phyloP scores from a whole-genome alignment of 306 rosid species.

The Gillenia trifoliata region DNA sequence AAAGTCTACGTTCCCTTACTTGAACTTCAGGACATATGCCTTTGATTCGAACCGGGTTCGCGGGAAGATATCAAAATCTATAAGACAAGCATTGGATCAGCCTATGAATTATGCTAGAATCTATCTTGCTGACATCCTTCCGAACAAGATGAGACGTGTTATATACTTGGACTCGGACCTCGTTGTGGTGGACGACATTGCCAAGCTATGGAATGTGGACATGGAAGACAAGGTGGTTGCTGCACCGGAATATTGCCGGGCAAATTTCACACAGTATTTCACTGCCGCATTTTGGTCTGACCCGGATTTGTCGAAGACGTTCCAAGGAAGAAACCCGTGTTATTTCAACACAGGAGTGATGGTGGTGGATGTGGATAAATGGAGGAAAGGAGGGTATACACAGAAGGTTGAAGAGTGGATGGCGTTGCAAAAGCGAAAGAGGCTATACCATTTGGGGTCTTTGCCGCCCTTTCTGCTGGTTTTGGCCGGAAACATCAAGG shows the following conservation, averaged over 20 bases:
- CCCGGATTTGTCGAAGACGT: slow-evolving; percentile 23
- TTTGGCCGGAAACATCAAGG: slow-evolving; percentile 61
- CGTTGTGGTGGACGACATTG: slow-evolving; percentile 58
- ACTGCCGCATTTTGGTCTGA: slow-evolving; percentile 48
- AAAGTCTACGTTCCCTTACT: slow-evolving; percentile 54
- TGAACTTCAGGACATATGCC: slow-evolving; percentile 35
- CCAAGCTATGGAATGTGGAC: slow-evolving; percentile 54
- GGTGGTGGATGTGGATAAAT: slow-evolving; percentile 63
- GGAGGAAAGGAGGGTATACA: slow-evolving; percentile 52
- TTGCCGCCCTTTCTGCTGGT: slow-evolving; percentile 65
- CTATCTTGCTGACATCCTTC: slow-evolving; percentile 50
- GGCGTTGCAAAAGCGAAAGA: slow-evolving; percentile 50
- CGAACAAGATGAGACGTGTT: slow-evolving; percentile 36
- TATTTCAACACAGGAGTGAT: slow-evolving; percentile 73
- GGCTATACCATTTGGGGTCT: slow-evolving; percentile 61
- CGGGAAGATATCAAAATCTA: slow-evolving; percentile 56
- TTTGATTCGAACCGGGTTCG: slow-evolving; percentile 42
- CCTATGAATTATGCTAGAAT: slow-evolving; percentile 63
- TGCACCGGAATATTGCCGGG: slow-evolving; percentile 63
- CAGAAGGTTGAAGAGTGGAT: slow-evolving; percentile 62
- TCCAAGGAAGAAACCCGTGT: slow-evolving; percentile 49
- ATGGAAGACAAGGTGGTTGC: slow-evolving; percentile 61
- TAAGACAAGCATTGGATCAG: slow-evolving; percentile 57
- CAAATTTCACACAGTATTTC: slow-evolving; percentile 51
- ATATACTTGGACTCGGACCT: slow-evolving; percentile 63